Percentiles rank a stretch among this genome's conserved stretches.
Conservation (phyloP, 805 yeast genomes). For the Saccharomyces mikatae region DNA sequence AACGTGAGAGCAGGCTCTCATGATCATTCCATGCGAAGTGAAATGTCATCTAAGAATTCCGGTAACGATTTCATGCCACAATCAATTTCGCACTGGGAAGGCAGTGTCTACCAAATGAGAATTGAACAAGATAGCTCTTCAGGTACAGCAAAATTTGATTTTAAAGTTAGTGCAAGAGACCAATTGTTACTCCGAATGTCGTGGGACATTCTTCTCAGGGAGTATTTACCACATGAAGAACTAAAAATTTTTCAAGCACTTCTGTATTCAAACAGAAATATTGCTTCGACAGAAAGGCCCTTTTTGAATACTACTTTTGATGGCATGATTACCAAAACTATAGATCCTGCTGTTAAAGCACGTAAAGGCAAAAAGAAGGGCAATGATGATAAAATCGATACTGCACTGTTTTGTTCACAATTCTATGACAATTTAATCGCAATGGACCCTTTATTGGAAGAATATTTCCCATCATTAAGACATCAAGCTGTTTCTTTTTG, state of each 20-base stretch:
- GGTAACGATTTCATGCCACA: neutral
- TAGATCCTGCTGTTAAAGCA: neutral
- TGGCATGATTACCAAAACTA: neutral
- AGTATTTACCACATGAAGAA: neutral
- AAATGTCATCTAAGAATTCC: neutral
- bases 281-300: neutral
- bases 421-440: slow-evolving; percentile 61
- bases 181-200: neutral
- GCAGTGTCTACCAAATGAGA: neutral
- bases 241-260: neutral
- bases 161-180: neutral
- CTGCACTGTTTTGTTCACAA: slow-evolving; percentile 66
- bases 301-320: neutral
- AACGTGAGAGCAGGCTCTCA: neutral
- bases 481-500: slow-evolving; percentile 79
- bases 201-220: neutral
- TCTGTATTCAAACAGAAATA: neutral
- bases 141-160: neutral
- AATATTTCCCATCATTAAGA: slow-evolving; percentile 60
- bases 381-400: slow-evolving; percentile 15
- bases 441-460: slow-evolving; percentile 53
- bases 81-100: neutral
- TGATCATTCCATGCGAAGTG: neutral
- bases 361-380: neutral
- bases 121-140: neutral